Percentiles rank a stretch among this genome's conserved stretches.
Evolutionary conservation across 2,329 filamentous ascomycete genomes (phyloP).

Genomic region (Xenoacremonium recifei): DNA sequence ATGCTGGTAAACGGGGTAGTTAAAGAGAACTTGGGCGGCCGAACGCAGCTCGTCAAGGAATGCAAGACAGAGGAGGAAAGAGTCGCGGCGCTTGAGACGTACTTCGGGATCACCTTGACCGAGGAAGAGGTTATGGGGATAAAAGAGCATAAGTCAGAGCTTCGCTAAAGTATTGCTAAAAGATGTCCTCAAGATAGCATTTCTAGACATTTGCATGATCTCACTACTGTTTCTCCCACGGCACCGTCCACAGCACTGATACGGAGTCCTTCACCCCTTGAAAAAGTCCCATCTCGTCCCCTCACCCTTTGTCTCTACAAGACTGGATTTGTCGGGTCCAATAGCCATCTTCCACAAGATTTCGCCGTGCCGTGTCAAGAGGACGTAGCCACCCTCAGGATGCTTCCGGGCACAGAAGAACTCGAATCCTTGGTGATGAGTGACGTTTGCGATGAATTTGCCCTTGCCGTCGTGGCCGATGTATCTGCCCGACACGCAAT

Average conservation of each 20-base stretch:
- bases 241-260: too few relatives aligned
- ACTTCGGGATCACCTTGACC: constrained; percentile 47
- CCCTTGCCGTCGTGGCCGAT: constrained; percentile 30
- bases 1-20: constrained; percentile 22
- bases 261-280: too few relatives aligned
- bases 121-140: constrained; percentile 20
- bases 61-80: constrained; percentile 48
- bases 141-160: constrained; percentile 9
- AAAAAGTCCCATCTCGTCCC: constrained; percentile 33
- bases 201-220: too few relatives aligned
- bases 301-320: constrained; percentile 23
- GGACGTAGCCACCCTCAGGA: constrained; percentile 31
- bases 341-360: constrained; percentile 29
- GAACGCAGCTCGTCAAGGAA: constrained; percentile 9
- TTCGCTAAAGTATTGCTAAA: too few relatives aligned
- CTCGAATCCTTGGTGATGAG: constrained; percentile 26
- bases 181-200: too few relatives aligned
- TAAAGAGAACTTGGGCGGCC: constrained; percentile 23
- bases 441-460: constrained; percentile 21
- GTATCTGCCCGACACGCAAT: constrained; percentile 30
- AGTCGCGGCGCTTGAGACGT: constrained; percentile 42
- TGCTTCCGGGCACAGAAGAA: constrained; percentile 27
- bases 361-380: constrained; percentile 27
- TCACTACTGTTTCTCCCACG: too few relatives aligned
- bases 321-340: constrained; percentile 13